Base-by-base conservation (phyloP, 805 yeast genomes). In the Brettanomyces sp. region DNA sequence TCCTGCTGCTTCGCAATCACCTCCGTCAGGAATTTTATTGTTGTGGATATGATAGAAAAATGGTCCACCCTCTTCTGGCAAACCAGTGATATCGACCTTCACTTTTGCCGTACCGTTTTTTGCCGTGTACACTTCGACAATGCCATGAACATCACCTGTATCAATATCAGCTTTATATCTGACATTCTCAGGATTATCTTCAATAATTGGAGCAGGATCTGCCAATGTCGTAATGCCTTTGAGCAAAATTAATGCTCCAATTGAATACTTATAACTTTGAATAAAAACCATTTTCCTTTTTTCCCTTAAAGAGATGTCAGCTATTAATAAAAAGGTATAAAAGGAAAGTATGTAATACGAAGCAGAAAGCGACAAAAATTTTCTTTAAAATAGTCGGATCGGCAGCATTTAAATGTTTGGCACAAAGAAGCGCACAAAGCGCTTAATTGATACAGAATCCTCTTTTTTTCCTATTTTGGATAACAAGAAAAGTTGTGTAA, bases 21-120 rank as follows among this genome's bases (percentile, higher is more conserved):
- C 75, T 48, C 64, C 60, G 21, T 56, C 56, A n/a, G 77, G 77
- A 49, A 82, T 75, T 4, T 79, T 70, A 4, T 62, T 54, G 25
- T 79, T 79, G 56, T 83, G 87, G 49, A 83, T 77, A 57, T 83
- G 89, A 60, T 82, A 83, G 34, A 68, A 63, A 62, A 82, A 84
- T 3, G 86, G 82, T 11, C 89, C 89, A 22, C 81, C 82, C 39
- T 66, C 66, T 43, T 68, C 66, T 30, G 89, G 90, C 53, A 83
- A 72, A 4, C 85, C 85, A 22, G 86, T 77, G 55, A 81, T 67
- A 59, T 82, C 87, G 47, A 84, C 76, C 54, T 79, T 81, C 43
- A 84, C 89, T 52, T 77, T 72, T 21, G 82, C 81, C 2, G 73
- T 64, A 45, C 79, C 79, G 47, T 82, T 78, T 43, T 72, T 63